Evolutionary conservation across 2,329 filamentous ascomycete genomes (phyloP).

Genomic region (Sphaerulina vaccinii): DNA sequence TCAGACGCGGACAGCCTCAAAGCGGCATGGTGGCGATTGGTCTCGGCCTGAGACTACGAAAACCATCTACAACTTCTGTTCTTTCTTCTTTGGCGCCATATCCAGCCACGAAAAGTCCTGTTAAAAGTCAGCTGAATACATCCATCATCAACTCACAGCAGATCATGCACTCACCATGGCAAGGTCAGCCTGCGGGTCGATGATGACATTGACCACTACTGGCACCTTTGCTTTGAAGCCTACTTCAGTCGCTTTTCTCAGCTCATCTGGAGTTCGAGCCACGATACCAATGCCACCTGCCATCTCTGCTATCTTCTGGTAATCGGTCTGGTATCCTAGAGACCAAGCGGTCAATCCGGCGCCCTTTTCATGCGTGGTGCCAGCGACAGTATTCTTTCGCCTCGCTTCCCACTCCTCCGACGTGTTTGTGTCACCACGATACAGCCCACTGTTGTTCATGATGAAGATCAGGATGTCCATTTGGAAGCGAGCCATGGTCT

Average conservation of each 20-base stretch:
- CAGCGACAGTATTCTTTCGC: conserved; percentile 43
- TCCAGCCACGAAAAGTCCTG: conserved; percentile 36
- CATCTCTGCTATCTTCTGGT: conserved; percentile 56
- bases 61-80: conserved; percentile 29
- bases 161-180: conserved; percentile 28
- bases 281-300: conserved; percentile 55
- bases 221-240: conserved; percentile 51
- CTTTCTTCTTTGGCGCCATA: conserved; percentile 30
- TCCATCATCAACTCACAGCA: neutral
- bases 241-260: conserved; percentile 51
- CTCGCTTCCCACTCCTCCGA: conserved; percentile 47
- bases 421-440: conserved; percentile 39
- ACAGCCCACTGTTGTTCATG: conserved; percentile 52
- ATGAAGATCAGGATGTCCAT: conserved; percentile 47
- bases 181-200: conserved; percentile 43
- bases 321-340: conserved; percentile 54
- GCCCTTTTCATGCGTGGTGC: conserved; percentile 35
- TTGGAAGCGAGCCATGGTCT: conserved; percentile 56
- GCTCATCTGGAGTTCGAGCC: conserved; percentile 52
- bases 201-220: conserved; percentile 56
- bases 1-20: too few relatives aligned
- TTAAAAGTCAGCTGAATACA: conserved; percentile 14
- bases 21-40: too few relatives aligned
- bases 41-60: too few relatives aligned
- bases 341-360: conserved; percentile 50